phyloP scores from a whole-genome alignment of 345 rosid species.

The Tarenaya hassleriana region DNA sequence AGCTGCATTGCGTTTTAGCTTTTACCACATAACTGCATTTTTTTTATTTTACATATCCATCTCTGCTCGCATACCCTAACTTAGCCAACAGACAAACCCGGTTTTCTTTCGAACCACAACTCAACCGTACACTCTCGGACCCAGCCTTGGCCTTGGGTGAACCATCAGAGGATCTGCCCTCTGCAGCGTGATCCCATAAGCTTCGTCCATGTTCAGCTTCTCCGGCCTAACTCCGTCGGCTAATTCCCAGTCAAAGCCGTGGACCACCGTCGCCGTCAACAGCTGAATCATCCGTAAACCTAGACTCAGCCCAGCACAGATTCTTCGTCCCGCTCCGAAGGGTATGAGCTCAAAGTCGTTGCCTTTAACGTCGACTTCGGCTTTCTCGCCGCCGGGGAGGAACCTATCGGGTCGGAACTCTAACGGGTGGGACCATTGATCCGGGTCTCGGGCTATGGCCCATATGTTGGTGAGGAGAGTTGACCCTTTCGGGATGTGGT shows the following conservation, averaged over 20 bases:
- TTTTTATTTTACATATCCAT: too few species aligned
- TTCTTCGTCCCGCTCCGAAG: constrained; percentile 81
- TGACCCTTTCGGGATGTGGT: constrained; percentile 58
- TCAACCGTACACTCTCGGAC: constrained; percentile 30
- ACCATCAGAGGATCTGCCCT: constrained; percentile 55
- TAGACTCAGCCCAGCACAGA: constrained; percentile 69
- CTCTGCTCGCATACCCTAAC: too few species aligned
- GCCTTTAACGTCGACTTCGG: constrained; percentile 54
- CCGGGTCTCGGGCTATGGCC: constrained; percentile 87
- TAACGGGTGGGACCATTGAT: constrained; percentile 55
- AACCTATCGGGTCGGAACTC: constrained; percentile 66
- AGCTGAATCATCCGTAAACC: constrained; percentile 71
- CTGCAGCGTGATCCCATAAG: constrained; percentile 66
- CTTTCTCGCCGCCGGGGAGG: constrained; percentile 60
- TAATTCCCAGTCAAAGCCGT: constrained; percentile 72
- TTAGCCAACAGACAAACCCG: too few species aligned
- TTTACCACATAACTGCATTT: too few species aligned
- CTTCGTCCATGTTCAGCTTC: constrained; percentile 68
- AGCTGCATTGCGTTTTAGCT: too few species aligned
- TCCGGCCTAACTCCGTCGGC: constrained; percentile 39
- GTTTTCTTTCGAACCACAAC: too few species aligned
- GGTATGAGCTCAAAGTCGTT: constrained; percentile 72
- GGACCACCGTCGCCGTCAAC: constrained; percentile 51
- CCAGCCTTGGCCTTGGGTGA: constrained; percentile 54
- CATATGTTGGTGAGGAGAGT: constrained; percentile 63